Evolutionary conservation across 768 basidiomycete genomes (phyloP).

Genomic region (Xerocomus potaroensis): DNA sequence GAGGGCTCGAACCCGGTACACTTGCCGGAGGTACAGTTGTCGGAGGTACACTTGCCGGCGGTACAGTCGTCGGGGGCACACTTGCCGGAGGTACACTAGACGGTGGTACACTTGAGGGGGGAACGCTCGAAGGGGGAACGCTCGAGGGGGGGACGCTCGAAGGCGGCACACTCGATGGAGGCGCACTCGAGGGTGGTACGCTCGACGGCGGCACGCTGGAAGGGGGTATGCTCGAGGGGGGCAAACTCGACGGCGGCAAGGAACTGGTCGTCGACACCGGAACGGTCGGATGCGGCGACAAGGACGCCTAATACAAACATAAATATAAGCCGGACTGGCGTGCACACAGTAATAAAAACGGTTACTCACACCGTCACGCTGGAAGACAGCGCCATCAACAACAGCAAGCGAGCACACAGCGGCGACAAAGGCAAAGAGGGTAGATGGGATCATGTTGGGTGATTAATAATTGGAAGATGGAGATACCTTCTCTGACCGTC

Average conservation of each 20-base stretch:
- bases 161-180: background rate
- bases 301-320: background rate
- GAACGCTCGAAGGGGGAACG: background rate
- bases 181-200: background rate
- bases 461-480: too few species aligned
- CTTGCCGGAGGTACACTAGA: background rate
- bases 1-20: too few species aligned
- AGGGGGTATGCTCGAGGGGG: background rate
- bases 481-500: too few species aligned
- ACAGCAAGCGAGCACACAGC: constrained; percentile 9
- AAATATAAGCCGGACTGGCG: too few species aligned
- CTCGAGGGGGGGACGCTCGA: background rate
- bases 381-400: constrained; percentile 14
- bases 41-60: background rate
- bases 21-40: too few species aligned
- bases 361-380: constrained; percentile 20
- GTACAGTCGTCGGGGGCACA: background rate
- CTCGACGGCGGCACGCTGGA: background rate
- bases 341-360: too few species aligned
- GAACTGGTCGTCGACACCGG: background rate
- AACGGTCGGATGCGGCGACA: background rate
- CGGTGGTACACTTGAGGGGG: background rate
- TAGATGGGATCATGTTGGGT: background rate
- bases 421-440: constrained; percentile 1
- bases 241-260: background rate